Percentiles rank a stretch among this genome's conserved stretches.
Conservation (phyloP, 176 grass and related monocot species). For the Miscanthus lutarioriparius region DNA sequence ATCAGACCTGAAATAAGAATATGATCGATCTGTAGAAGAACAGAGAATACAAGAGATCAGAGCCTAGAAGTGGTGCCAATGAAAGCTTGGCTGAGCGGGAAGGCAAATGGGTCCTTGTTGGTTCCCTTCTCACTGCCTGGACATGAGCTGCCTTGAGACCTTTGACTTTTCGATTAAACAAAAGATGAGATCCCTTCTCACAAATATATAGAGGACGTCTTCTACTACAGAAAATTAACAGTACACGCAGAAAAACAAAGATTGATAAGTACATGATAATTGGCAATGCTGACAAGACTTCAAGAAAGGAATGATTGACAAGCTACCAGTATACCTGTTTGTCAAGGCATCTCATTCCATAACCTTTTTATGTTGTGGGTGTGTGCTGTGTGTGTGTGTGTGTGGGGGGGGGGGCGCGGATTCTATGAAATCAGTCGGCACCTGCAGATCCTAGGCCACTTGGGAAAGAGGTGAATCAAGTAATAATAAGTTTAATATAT, state of each 20-base stretch:
- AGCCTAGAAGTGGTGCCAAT: neutral
- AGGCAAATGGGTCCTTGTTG: neutral
- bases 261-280: neutral
- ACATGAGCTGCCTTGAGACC: neutral
- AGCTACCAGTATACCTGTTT: neutral
- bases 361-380: neutral
- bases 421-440: neutral
- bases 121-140: neutral
- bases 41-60: constrained; percentile 5
- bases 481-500: constrained; percentile 11
- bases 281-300: neutral
- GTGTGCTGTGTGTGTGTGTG: too few relatives aligned
- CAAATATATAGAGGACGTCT: neutral
- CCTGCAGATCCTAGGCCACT: neutral
- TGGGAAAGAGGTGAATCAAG: neutral
- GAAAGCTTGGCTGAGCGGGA: neutral
- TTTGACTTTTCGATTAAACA: neutral
- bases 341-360: neutral
- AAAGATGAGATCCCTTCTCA: neutral
- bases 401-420: too few relatives aligned
- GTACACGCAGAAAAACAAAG: neutral
- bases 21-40: constrained; percentile 31
- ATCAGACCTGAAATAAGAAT: constrained; percentile 24
- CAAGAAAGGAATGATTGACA: neutral
- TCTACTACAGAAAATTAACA: constrained; percentile 4